Evolutionary conservation across 352 stramenopile species (phyloP), one percentile per base, ranked within the genome.

Genomic region (Pythium brachiatum): DNA sequence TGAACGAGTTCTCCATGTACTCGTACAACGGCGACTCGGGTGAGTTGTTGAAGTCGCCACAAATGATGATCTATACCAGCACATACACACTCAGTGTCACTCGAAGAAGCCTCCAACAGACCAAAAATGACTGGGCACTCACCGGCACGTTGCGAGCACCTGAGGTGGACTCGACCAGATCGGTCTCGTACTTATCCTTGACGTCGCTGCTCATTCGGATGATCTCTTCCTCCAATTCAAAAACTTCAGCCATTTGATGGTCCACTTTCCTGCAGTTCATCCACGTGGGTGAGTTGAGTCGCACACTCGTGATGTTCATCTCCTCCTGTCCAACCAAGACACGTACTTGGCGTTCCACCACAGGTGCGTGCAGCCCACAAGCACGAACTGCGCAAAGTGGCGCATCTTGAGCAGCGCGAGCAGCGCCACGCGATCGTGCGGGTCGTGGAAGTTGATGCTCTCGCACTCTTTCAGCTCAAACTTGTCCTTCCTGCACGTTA

Each of bases 31-130:
- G 76, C 5, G 83, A 94, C 51, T 91, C 78, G 15, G 84, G 86
- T 1, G 83, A 93, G 69, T 95, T 95, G 68, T 95, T 95, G 48
- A 95, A 95, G 62, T 95, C 86, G 26, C 86, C 86, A 27, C 84
- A 94, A 2, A 95, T 67, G 31, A 95, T 81, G 20, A 95, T 84
- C 72, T 83, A 18, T 16, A 25, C n/a, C n/a, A n/a, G n/a, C n/a
- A n/a, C n/a, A n/a, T n/a, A n/a, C n/a, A n/a, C n/a, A n/a, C n/a
- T n/a, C n/a, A n/a, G n/a, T n/a, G n/a, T n/a, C n/a, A n/a, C n/a
- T n/a, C n/a, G n/a, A n/a, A n/a, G n/a, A n/a, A n/a, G n/a, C n/a
- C n/a, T n/a, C n/a, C n/a, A n/a, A n/a, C n/a, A n/a, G n/a, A n/a
- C n/a, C n/a, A n/a, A n/a, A n/a, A n/a, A n/a, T n/a, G n/a, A n/a